Evolutionary conservation across 495 filamentous ascomycete genomes (phyloP), one percentile per base, ranked within the genome.

Genomic region (Annulohypoxylon bovei): DNA sequence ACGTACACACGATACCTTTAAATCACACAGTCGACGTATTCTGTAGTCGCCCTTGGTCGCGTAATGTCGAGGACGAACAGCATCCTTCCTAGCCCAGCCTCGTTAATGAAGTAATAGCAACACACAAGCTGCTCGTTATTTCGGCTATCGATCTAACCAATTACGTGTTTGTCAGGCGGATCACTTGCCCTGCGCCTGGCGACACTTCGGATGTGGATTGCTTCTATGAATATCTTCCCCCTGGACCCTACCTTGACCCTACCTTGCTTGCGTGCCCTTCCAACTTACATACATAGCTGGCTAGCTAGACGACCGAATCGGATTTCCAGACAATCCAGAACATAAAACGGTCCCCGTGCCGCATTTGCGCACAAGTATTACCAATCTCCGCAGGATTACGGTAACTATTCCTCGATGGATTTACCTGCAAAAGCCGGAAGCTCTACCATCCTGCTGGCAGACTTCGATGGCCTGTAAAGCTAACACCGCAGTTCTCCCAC

Each of bases 31-130:
- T 22, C 32, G 16, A 35, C 23, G 28, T 30, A 64, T n/a, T n/a
- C n/a, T n/a, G n/a, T n/a, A n/a, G n/a, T n/a, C n/a, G n/a, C n/a
- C n/a, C n/a, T n/a, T n/a, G n/a, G 33, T 50, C 22, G 18, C 16
- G 46, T 49, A 44, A 47, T 65, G 61, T 68, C 47, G 50, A 58
- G 47, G 60, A 67, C 35, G 44, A 22, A 27, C 52, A 54, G 50
- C 59, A 72, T 67, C 69, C 53, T 72, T 72, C 59, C 33, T 12
- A 49, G 33, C 70, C 62, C 64, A 72, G 60, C 70, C 70, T 72
- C 69, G 55, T 49, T 64, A 61, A 60, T 60, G 64, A 60, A 53
- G 64, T 59, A 66, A 67, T 62, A 47, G 30, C 47, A 62, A 50
- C 32, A 61, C 16, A 22, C 37, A 42, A 67, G 58, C 14, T 65